Evolutionary conservation across 192 early-diverging fungal species (phyloP).

Genomic region (Rhizophagus sp.): DNA sequence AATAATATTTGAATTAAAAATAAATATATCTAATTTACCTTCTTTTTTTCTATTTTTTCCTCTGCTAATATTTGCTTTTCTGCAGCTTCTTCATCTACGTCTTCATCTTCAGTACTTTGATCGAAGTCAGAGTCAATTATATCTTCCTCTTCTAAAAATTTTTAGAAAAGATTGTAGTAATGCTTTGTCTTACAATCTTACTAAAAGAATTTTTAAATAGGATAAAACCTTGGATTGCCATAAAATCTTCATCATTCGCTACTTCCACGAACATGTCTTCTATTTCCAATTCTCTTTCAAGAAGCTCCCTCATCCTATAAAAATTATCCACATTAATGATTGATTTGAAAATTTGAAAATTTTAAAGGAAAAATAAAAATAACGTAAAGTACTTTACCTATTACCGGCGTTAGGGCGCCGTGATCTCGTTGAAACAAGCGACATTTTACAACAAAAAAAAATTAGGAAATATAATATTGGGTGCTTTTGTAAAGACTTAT

Average conservation of each 20-base stretch:
- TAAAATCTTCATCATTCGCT: constrained; percentile 54
- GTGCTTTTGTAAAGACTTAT: not conserved
- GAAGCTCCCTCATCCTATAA: constrained; percentile 48
- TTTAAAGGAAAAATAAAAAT: not conserved
- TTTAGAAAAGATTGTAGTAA: not conserved
- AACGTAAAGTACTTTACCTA: constrained; percentile 33
- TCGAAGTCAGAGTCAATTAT: constrained; percentile 60
- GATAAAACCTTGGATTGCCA: constrained; percentile 36
- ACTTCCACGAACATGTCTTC: constrained; percentile 55
- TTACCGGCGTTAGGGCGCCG: constrained; percentile 48
- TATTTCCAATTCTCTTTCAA: constrained; percentile 55
- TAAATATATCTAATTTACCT: constrained; percentile 28
- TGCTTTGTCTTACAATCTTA: not conserved
- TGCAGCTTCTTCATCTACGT: constrained; percentile 44
- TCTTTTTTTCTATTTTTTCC: constrained; percentile 40
- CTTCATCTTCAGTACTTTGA: constrained; percentile 47
- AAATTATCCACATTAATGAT: not conserved
- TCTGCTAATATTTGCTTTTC: constrained; percentile 40
- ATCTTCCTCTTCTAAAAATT: constrained; percentile 45
- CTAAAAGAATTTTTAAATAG: not conserved
- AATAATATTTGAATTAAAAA: not conserved
- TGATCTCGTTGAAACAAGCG: constrained; percentile 39
- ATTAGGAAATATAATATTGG: not conserved
- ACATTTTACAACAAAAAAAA: constrained; percentile 1
- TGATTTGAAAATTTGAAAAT: not conserved